Evolutionary conservation across 2,329 filamentous ascomycete species (phyloP), one percentile per base, ranked within the genome.

Genomic region (Nannizziopsis barbatae): DNA sequence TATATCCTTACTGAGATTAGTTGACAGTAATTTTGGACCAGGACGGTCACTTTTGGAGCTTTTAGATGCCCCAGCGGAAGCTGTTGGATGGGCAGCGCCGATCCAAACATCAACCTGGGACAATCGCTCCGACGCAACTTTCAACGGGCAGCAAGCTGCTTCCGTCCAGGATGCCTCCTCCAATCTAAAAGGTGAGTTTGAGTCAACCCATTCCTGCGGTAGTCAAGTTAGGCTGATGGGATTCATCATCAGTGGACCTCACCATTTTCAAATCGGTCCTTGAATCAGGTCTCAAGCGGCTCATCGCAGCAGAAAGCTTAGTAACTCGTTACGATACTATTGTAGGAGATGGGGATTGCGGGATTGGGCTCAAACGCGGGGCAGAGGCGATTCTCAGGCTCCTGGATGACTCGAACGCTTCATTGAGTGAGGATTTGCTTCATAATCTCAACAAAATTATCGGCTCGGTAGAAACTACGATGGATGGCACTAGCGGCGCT

Each of bases 321-420:
- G 71, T 85, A 47, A 85, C 82, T 9, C 75, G 70, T 47, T 85
- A 75, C 60, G 82, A 85, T 60, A 93, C 86, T 0, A 79, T 92
- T 10, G 86, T 94, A 18, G 88, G 88, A 37, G 88, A 95, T 61
- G 88, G 88, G 41, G 88, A 95, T 66, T 95, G 88, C 60, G 88
- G 88, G 8, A 85, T 87, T 50, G 86, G 86, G 4, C 71, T 95
- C 52, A 87, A 86, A 70, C 80, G 87, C 53, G 88, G 88, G 42
- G 87, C 88, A n/a, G 83, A 94, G 73, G 71, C 70, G 31, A 65
- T 76, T 20, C 63, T 75, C 17, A 62, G 64, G 40, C 60, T 71
- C 50, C 57, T 77, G 7, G 56, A 67, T 32, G 58, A 60, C 47
- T 56, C 63, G 6, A 57, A 61, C 14, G 62, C 65, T 9, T 63